These are phyloP conservation scores for Nakataea oryzae DNA, from an alignment of 2,329 filamentous ascomycete genomes.

Conservation along the genomic window DNA sequence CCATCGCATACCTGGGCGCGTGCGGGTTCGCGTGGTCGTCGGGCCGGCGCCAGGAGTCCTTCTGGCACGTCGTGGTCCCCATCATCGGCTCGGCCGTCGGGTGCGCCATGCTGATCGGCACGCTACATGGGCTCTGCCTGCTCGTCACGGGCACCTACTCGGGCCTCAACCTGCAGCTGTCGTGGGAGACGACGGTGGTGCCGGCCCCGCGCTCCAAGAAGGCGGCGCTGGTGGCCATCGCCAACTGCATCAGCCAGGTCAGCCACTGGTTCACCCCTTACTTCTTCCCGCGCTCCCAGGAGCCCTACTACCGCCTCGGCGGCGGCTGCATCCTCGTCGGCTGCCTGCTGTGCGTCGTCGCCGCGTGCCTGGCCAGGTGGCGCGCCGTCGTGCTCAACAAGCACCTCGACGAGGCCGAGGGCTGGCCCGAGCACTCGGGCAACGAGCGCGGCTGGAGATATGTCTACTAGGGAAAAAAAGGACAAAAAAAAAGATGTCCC, in stretches of 20 bases:
- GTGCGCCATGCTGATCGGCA: not conserved
- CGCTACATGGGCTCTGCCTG: not conserved
- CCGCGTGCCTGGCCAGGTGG: not conserved
- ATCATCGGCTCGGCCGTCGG: not conserved
- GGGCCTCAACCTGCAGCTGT: slow-evolving; percentile 1
- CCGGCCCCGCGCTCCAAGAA: not conserved
- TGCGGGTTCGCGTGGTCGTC: not conserved
- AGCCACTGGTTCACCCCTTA: slow-evolving; percentile 2
- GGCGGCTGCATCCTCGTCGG: not conserved
- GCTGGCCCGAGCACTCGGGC: not conserved
- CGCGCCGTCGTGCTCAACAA: not conserved
- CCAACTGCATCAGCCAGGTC: slow-evolving; percentile 1
- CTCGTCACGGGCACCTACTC: not conserved
- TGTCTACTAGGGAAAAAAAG: not conserved
- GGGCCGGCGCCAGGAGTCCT: not conserved
- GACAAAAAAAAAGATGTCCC: not conserved
- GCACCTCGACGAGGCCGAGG: not conserved
- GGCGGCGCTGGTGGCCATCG: slow-evolving; percentile 1
- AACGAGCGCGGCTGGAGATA: not conserved
- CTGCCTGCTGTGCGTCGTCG: not conserved
- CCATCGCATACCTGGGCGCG: not conserved
- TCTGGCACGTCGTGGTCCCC: not conserved
- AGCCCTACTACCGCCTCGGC: not conserved
- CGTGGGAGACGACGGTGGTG: not conserved
- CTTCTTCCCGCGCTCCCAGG: not conserved